Conservation (phyloP, 805 yeast species). For the Nakazawaea siamensis region DNA sequence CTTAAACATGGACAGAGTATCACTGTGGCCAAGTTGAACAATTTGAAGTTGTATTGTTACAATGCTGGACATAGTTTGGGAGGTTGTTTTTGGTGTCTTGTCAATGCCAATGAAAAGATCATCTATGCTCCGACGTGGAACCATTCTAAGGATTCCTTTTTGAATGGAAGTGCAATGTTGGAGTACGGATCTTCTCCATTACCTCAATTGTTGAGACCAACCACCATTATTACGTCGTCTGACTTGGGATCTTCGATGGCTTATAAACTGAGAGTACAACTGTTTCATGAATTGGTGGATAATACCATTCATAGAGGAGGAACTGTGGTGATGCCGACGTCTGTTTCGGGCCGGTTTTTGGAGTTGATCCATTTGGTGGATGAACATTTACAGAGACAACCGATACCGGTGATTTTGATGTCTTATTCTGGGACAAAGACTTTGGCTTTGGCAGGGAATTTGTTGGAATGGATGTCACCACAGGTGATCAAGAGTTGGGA, state of each 20-base stretch:
- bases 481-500: constrained; percentile 86
- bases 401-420: constrained; percentile 68
- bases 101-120: constrained; percentile 72
- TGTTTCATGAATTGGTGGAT: constrained; percentile 52
- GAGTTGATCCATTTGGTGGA: constrained; percentile 75
- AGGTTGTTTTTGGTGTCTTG: constrained; percentile 75
- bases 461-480: constrained; percentile 94
- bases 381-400: constrained; percentile 46
- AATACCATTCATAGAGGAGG: constrained; percentile 70
- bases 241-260: constrained; percentile 58
- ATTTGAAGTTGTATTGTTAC: constrained; percentile 65
- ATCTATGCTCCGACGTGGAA: constrained; percentile 92
- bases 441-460: constrained; percentile 73
- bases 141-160: constrained; percentile 80
- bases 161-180: constrained; percentile 57
- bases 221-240: constrained; percentile 72
- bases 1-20: constrained; percentile 77
- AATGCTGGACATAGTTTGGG: constrained; percentile 93
- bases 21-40: constrained; percentile 50
- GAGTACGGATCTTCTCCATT: constrained; percentile 43
- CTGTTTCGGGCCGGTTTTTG: constrained; percentile 71
- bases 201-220: constrained; percentile 65
- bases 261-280: constrained; percentile 55
- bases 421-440: constrained; percentile 75
- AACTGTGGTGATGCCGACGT: constrained; percentile 74